A percentile compares a stretch with the other conserved stretches of the same genome.
Evolutionary conservation across 768 basidiomycete species (phyloP).

Genomic region (Ramaria sp.): DNA sequence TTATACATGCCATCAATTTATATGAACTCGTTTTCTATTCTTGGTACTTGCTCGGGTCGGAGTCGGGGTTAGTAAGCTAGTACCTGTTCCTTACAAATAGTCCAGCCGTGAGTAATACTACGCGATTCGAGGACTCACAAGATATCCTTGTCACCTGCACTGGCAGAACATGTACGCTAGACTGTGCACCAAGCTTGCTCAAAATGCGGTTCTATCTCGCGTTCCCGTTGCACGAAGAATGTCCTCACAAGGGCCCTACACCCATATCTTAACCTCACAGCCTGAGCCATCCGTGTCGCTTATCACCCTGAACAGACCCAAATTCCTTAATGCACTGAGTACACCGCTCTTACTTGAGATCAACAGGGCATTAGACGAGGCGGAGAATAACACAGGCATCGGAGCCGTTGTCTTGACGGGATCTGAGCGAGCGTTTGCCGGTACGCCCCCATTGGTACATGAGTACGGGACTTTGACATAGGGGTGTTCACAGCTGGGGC

Average conservation of each 20-base stretch:
- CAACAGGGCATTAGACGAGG: slow-evolving; percentile 61
- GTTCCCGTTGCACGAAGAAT: not conserved
- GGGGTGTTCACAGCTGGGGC: slow-evolving; percentile 59
- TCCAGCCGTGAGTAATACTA: too few species aligned
- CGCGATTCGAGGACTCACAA: too few species aligned
- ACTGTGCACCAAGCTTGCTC: not conserved
- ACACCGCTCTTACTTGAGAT: slow-evolving; percentile 74
- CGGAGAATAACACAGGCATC: slow-evolving; percentile 59
- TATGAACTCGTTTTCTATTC: too few species aligned
- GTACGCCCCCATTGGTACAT: slow-evolving; percentile 30
- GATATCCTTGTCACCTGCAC: too few species aligned
- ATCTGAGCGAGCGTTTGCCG: slow-evolving; percentile 87
- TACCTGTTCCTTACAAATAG: too few species aligned
- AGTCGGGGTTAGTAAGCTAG: too few species aligned
- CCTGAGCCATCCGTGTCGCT: slow-evolving; percentile 65
- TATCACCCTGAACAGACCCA: slow-evolving; percentile 82
- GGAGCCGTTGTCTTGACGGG: slow-evolving; percentile 90
- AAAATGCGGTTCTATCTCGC: not conserved
- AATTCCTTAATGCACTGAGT: slow-evolving; percentile 81
- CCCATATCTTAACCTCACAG: slow-evolving; percentile 56
- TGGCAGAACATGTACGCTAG: slow-evolving; percentile 2
- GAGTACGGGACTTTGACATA: not conserved
- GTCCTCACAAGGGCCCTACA: slow-evolving; percentile 26
- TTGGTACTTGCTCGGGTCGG: too few species aligned
- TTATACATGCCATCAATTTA: too few species aligned